Evolutionary conservation across 345 rosid species (phyloP).

Genomic region (Xanthoceras sorbifolium): DNA sequence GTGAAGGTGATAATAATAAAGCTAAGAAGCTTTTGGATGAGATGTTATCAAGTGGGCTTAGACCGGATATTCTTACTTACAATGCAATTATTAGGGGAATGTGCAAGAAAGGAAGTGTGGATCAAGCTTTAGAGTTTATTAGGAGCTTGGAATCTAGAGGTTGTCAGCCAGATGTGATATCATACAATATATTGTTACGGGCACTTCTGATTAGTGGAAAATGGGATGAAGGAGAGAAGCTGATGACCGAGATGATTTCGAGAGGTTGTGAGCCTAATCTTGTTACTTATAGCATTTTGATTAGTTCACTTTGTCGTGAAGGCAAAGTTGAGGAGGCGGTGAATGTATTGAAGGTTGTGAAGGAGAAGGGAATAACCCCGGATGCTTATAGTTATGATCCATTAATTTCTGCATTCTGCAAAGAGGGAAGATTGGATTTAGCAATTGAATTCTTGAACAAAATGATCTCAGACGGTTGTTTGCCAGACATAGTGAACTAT

Average conservation of each 20-base stretch:
- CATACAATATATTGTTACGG: constrained; percentile 66
- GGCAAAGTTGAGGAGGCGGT: constrained; percentile 65
- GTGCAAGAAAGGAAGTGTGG: constrained; percentile 69
- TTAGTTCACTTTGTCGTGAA: constrained; percentile 63
- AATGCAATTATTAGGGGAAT: constrained; percentile 75
- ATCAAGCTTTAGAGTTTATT: constrained; percentile 58
- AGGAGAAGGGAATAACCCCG: constrained; percentile 61
- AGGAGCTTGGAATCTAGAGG: constrained; percentile 49
- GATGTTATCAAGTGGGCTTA: constrained; percentile 65
- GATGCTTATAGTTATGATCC: constrained; percentile 86
- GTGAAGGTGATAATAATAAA: constrained; percentile 56
- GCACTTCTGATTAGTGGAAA: constrained; percentile 64
- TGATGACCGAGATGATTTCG: constrained; percentile 59
- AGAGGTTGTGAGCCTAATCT: constrained; percentile 61
- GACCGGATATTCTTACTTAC: constrained; percentile 67
- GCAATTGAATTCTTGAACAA: constrained; percentile 70
- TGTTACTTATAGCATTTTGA: constrained; percentile 74
- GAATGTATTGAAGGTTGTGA: constrained; percentile 56
- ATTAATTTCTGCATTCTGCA: constrained; percentile 73
- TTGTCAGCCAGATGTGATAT: constrained; percentile 65
- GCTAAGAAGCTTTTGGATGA: constrained; percentile 82
- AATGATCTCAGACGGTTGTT: constrained; percentile 80
- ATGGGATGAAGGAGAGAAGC: constrained; percentile 69
- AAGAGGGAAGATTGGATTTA: constrained; percentile 66
- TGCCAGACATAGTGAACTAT: constrained; percentile 83